Percentiles rank a stretch among this genome's conserved stretches.
Evolutionary conservation across 345 rosid genomes (phyloP).

Genomic region (Carallia brachiata): DNA sequence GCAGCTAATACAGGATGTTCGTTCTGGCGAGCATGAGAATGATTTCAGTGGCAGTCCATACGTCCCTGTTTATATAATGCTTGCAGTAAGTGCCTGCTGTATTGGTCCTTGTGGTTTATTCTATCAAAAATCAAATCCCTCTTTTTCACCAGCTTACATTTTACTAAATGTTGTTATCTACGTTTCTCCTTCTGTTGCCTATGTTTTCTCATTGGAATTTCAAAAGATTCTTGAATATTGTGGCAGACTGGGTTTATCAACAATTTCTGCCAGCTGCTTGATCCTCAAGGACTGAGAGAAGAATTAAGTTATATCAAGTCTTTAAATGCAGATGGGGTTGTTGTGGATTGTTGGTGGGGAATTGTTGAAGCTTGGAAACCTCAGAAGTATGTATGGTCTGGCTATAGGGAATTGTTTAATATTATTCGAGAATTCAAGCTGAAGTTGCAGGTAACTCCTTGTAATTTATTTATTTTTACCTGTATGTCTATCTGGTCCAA

Average conservation of each 20-base stretch:
- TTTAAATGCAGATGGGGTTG: conserved; percentile 71
- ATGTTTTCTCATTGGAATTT: background rate
- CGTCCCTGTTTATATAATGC: conserved; percentile 79
- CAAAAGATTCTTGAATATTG: conserved; percentile 17
- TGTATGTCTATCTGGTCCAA: background rate
- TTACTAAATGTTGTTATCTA: background rate
- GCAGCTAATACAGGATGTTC: conserved; percentile 88
- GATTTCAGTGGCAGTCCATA: conserved; percentile 52
- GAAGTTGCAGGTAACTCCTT: conserved; percentile 64
- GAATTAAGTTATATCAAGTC: conserved; percentile 77
- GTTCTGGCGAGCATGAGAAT: conserved; percentile 50
- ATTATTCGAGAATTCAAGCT: conserved; percentile 73
- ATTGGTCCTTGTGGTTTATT: conserved; percentile 15
- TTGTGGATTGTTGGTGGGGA: conserved; percentile 98
- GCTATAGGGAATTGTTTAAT: conserved; percentile 80
- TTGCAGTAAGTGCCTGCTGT: conserved; percentile 54
- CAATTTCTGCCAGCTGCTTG: conserved; percentile 75
- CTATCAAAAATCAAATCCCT: background rate
- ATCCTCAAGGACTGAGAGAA: conserved; percentile 64
- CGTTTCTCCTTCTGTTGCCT: background rate
- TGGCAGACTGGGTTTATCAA: conserved; percentile 63
- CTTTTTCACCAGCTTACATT: no score
- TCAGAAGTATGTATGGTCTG: conserved; percentile 89
- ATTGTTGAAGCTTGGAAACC: conserved; percentile 93
- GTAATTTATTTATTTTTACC: conserved; percentile 4